phyloP scores from a whole-genome alignment of 1,284 basidiomycete genomes.

The Puccinia novopanici region DNA sequence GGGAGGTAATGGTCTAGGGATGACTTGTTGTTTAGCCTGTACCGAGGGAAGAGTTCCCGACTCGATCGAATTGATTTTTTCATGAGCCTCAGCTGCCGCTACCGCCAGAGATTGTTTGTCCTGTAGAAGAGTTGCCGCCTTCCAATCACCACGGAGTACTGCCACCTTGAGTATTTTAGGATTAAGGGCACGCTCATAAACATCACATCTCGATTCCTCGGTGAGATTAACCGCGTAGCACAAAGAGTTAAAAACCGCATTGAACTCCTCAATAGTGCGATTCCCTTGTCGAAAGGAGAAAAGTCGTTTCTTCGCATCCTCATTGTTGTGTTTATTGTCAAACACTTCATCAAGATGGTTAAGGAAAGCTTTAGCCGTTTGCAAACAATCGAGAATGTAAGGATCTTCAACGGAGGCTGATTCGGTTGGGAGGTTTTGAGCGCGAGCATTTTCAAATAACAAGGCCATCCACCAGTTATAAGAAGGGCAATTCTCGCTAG shows the following conservation, averaged over 20 bases:
- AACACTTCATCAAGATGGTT: background rate
- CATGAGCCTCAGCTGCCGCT: background rate
- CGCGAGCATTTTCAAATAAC: background rate
- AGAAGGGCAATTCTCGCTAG: background rate
- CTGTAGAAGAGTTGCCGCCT: background rate
- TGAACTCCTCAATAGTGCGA: slow-evolving; percentile 5
- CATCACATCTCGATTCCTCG: slow-evolving; percentile 1
- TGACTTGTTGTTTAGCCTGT: no score
- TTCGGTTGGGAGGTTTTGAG: background rate
- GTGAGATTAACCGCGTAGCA: background rate
- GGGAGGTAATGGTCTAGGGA: background rate
- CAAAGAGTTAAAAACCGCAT: slow-evolving; percentile 1
- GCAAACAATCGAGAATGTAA: background rate
- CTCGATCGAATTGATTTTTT: background rate
- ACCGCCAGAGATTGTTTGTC: background rate
- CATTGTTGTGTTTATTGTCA: background rate
- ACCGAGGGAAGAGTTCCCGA: background rate
- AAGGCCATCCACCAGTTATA: slow-evolving; percentile 34
- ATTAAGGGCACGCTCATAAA: slow-evolving; percentile 6
- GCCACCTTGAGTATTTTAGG: slow-evolving; percentile 1
- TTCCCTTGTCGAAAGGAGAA: background rate
- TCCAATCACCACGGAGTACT: background rate
- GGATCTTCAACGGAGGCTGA: no score
- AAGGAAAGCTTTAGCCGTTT: background rate
- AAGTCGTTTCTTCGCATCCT: slow-evolving; percentile 9